Percentiles rank a stretch among this genome's conserved stretches.
Evolutionary conservation across 83 land plant genomes (phyloP).

Genomic region (Diphasiastrum complanatum): DNA sequence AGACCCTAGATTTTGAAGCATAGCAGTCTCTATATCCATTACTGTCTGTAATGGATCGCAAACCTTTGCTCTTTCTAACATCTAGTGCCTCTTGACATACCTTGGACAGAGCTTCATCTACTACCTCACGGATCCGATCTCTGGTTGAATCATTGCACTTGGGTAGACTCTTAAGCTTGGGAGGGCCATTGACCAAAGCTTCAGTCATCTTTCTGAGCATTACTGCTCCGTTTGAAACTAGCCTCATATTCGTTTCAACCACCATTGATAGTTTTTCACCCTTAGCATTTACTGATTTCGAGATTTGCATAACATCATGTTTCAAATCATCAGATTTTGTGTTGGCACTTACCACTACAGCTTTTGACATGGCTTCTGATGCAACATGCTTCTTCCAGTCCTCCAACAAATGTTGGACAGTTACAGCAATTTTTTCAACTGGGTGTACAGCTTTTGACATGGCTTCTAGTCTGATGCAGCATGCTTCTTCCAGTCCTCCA

Average conservation of each 20-base stretch:
- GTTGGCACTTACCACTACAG: too few species aligned
- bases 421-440: constrained; percentile 41
- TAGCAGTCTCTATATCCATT: constrained; percentile 57
- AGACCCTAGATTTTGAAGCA: constrained; percentile 61
- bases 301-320: too few species aligned
- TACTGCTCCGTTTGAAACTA: background rate
- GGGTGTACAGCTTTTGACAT: constrained; percentile 6
- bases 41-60: constrained; percentile 67
- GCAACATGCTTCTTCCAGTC: constrained; percentile 75
- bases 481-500: constrained; percentile 70
- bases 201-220: background rate
- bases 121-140: constrained; percentile 59
- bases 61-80: constrained; percentile 37
- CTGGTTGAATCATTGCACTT: constrained; percentile 54
- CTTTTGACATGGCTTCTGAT: constrained; percentile 23
- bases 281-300: background rate
- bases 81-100: constrained; percentile 48
- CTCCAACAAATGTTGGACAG: constrained; percentile 53
- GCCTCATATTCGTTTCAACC: background rate
- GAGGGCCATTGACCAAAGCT: background rate
- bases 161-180: constrained; percentile 10
- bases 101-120: constrained; percentile 58
- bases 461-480: constrained; percentile 47
- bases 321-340: too few species aligned
- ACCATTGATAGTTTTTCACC: background rate